Base-by-base conservation (phyloP, 257 asterid species). In the Scutellaria minor region DNA sequence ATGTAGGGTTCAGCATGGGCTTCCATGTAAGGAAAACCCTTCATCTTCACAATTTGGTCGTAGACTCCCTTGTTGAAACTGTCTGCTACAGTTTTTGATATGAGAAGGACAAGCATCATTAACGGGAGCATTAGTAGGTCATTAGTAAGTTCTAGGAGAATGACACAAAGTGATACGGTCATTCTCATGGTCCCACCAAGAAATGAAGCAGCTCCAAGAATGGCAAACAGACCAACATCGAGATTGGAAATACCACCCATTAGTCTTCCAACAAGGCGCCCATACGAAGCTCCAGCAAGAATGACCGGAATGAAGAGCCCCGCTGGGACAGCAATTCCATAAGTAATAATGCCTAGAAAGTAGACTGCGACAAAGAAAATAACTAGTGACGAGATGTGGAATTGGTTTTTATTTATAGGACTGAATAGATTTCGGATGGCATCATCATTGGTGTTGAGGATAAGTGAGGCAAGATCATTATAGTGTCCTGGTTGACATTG, bases 101-200 rank as follows among this genome's bases (percentile, higher is more conserved):
- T 81, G 45, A 94, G 95, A 55, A 94, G 96, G 39, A 94, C 99
- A 7, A 94, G 93, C 99, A 94, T 94, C 78, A 86, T 73, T 41
- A 94, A 69, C 1, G 99, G 99, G 74, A 94, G 97, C 97, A 94
- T 94, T 55, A 94, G 70, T 22, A 94, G 86, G 76, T 88, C 78
- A 55, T 94, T 83, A n/a, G 99, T 94, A 46, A 94, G 92, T 75
- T 94, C 99, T 12, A 94, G 88, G 53, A 94, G 87, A 66, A 94
- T 94, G 77, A 94, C 96, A 57, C 99, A 94, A 1, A 94, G 91
- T 1, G 99, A 94, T 5, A 94, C 99, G 0, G 99, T 94, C 99
- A 94, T 94, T 74, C 99, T 88, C 99, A 94, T 94, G 11, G 99
- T 94, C 51, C 99, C 99, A 51, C 99, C 99, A 13, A 94, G 97